Conservation (phyloP, 371 early-diverging fungal species). For the Mucor circinelloides region DNA sequence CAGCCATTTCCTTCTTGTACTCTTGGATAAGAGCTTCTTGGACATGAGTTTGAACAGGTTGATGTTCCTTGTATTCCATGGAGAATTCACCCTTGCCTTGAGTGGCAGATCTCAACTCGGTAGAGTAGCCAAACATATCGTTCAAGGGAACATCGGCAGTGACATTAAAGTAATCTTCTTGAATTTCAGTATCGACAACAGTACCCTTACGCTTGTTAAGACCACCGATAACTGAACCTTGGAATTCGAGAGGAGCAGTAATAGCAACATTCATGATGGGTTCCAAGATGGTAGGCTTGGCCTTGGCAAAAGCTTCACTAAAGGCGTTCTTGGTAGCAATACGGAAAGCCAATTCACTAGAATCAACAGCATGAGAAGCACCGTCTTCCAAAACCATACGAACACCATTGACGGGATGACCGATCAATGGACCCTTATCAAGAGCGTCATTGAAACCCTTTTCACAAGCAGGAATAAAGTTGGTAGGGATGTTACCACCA, state of each 20-base stretch:
- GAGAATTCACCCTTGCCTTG: constrained; percentile 98
- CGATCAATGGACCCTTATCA: constrained; percentile 91
- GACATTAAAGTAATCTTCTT: constrained; percentile 90
- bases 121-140: constrained; percentile 98
- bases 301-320: constrained; percentile 84
- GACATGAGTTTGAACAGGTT: constrained; percentile 76
- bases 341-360: constrained; percentile 96
- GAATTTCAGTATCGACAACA: constrained; percentile 91
- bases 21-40: constrained; percentile 89
- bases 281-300: constrained; percentile 87
- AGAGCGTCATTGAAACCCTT: constrained; percentile 94
- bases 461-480: constrained; percentile 95
- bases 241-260: constrained; percentile 92
- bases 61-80: constrained; percentile 96
- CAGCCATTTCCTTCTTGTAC: constrained; percentile 46
- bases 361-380: constrained; percentile 93
- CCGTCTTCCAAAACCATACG: constrained; percentile 96
- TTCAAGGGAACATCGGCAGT: constrained; percentile 90
- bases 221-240: constrained; percentile 90
- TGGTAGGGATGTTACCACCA: constrained; percentile 93
- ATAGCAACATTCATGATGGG: constrained; percentile 97
- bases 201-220: constrained; percentile 97
- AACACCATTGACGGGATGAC: constrained; percentile 87
- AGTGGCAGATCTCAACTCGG: constrained; percentile 91
- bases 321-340: constrained; percentile 88